Evolutionary conservation across 257 asterid genomes (phyloP), one percentile per base, ranked within the genome.

Genomic region (Euphrasia confusa): DNA sequence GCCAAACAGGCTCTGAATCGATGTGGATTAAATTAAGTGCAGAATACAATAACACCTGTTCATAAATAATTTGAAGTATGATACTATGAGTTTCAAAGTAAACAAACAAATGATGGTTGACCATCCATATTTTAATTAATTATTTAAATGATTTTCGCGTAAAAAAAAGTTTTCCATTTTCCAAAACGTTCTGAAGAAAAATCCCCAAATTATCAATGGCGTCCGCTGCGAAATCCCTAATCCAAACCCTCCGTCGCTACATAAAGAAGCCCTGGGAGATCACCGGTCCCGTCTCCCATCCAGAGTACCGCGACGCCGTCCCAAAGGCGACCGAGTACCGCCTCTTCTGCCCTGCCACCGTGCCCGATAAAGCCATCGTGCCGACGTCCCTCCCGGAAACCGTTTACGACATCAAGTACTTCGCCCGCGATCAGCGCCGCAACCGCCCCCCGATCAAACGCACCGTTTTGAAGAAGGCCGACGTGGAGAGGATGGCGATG

Each of bases 301-400:
- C 95, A 21, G 96, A 91, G 63, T 91, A 79, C 48, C 12, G 17
- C 15, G 10, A 2, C 5, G 68, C 95, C 40, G 6, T 86, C 9
- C 96, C 95, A 0, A 84, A 82, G 74, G 98, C 98, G 63, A 86
- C 96, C 13, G 96, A 91, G 54, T 91, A 86, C 60, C 89, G 98
- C 4, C 35, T 88, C 63, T 69, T 60, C 77, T 82, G 87, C 80
- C 98, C 98, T 24, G 95, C 95, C 71, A 85, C 98, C 67, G 60
- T 37, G 10, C 66, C 82, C 42, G 76, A 47, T 12, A 65, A 64
- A 75, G 94, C 97, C 60, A 78, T 86, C 73, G 79, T 92, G 15
- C 99, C 98, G 21, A 54, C 81, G 6, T 83, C 97, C 11, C 71
- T 89, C 27, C 97, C 95, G 0, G 97, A 89, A 60, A 89, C 90